Evolutionary conservation across 2,329 filamentous ascomycete species (phyloP), one percentile per base, ranked within the genome.

Genomic region (Sclerotinia borealis): DNA sequence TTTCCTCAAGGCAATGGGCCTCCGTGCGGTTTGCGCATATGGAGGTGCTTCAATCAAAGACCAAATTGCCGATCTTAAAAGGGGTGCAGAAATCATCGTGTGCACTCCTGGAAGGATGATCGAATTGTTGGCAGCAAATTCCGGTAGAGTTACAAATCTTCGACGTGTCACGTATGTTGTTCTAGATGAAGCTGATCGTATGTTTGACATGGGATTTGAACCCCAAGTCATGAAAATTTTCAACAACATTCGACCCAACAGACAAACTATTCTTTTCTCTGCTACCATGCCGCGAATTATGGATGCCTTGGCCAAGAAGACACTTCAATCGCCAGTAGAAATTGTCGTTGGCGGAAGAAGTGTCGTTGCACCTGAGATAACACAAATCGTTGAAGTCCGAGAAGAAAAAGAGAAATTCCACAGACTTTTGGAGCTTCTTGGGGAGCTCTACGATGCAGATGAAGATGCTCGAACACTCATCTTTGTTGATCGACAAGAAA

Each of bases 181-280:
- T 13, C 84, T 99, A 45, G 95, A 99, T 74, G 95, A 99, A 78
- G 95, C 95, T 54, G 95, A 99, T 77, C 89, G 95, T 66, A 98
- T 99, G 95, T 97, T 98, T 74, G 95, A 99, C 75, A 98, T 99
- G 95, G 95, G 95, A 17, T 99, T 99, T 73, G 93, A 96, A 77
- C 93, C 95, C 2, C 95, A 99, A 76, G 93, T 99, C 61, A 95
- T 95, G 86, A 97, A 96, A 76, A 95, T 99, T 64, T 87, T 98
- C 74, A 86, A 87, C 68, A 96, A 95, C 72, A 90, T 96, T 75
- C 88, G 95, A 54, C 93, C 95, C 0, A 91, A 97, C 74, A 88
- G 91, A 58, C 95, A 99, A 75, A 96, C 92, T 0, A 92, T 98
- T 59, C 82, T 98, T 29, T 99, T 98, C 76, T 98, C 95, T 0